These are phyloP conservation scores for Scedosporium aurantiacum DNA, from an alignment of 2,329 filamentous ascomycete species.

Conservation along the genomic window DNA sequence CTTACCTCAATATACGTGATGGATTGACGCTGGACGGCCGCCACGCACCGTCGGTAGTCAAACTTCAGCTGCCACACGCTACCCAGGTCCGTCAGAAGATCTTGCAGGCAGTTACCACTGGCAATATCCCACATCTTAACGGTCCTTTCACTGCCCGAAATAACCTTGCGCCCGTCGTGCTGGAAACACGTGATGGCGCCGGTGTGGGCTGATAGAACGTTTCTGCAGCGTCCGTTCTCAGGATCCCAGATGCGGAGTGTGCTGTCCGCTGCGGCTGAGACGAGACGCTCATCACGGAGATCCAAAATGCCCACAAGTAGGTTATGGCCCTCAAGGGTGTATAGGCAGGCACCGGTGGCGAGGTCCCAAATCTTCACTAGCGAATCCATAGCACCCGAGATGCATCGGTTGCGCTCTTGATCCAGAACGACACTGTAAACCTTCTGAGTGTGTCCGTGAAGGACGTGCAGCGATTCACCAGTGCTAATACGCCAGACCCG, in stretches of 20 bases:
- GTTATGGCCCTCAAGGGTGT: conserved; percentile 85
- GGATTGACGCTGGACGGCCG: conserved; percentile 85
- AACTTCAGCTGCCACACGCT: conserved; percentile 99
- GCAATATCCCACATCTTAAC: conserved; percentile 98
- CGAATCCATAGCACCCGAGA: conserved; percentile 97
- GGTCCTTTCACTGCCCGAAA: conserved; percentile 88
- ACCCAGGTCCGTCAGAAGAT: conserved; percentile 82
- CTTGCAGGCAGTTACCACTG: conserved; percentile 83
- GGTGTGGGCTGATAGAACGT: conserved; percentile 82
- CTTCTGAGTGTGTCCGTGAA: conserved; percentile 82
- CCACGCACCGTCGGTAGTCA: conserved; percentile 87
- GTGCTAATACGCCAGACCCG: conserved; percentile 97
- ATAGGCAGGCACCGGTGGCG: conserved; percentile 70
- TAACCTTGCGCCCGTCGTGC: conserved; percentile 92
- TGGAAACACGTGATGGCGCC: conserved; percentile 98
- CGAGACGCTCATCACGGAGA: conserved; percentile 76
- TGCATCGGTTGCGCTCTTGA: conserved; percentile 83
- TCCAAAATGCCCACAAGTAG: conserved; percentile 88
- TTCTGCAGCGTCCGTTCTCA: conserved; percentile 81
- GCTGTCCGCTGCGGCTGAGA: conserved; percentile 90
- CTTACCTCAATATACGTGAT: conserved; percentile 92
- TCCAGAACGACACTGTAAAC: conserved; percentile 97
- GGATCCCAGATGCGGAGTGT: conserved; percentile 96
- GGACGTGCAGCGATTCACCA: conserved; percentile 71
- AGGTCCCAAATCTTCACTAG: conserved; percentile 97